A percentile compares a stretch with the other conserved stretches of the same genome.
Conservation (phyloP, 768 basidiomycete genomes). For the Amanita pallidorosea region DNA sequence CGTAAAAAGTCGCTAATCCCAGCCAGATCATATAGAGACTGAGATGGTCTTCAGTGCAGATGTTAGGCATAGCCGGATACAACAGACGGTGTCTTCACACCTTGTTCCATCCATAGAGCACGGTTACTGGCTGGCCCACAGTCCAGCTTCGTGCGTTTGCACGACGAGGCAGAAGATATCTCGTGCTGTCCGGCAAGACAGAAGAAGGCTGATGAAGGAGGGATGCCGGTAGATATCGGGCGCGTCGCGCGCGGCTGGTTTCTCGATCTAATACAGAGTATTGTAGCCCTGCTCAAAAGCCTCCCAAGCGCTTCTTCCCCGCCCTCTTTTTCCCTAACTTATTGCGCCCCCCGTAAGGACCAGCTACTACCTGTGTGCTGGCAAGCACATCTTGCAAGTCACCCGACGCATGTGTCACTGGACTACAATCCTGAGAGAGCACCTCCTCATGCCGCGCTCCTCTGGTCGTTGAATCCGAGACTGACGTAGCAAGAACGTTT, state of each 20-base stretch:
- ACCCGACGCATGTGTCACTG: not conserved
- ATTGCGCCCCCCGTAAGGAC: slow-evolving; percentile 58
- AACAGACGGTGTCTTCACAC: slow-evolving; percentile 17
- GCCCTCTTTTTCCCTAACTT: slow-evolving; percentile 39
- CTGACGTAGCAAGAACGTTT: slow-evolving; percentile 12
- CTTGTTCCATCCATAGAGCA: slow-evolving; percentile 75
- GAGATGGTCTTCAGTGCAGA: slow-evolving; percentile 33
- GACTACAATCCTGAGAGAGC: not conserved
- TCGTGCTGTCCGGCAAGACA: slow-evolving; percentile 8
- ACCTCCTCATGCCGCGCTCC: not conserved
- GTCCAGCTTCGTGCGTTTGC: slow-evolving; percentile 68
- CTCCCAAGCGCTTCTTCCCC: slow-evolving; percentile 60
- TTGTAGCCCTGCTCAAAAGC: slow-evolving; percentile 36
- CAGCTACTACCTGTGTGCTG: slow-evolving; percentile 66
- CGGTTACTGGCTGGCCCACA: slow-evolving; percentile 49
- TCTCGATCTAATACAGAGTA: not conserved
- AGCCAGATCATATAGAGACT: slow-evolving; percentile 52
- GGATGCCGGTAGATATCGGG: slow-evolving; percentile 4
- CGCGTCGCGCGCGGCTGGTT: not conserved
- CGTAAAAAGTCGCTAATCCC: slow-evolving; percentile 56
- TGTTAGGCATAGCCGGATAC: not conserved
- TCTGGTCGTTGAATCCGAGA: slow-evolving; percentile 7
- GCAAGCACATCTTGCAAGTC: slow-evolving; percentile 33
- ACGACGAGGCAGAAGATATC: slow-evolving; percentile 26
- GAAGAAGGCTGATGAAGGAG: slow-evolving; percentile 7